These are phyloP conservation scores for Phytophthora idaei DNA, from an alignment of 352 stramenopile genomes.

Conservation along the genomic window DNA sequence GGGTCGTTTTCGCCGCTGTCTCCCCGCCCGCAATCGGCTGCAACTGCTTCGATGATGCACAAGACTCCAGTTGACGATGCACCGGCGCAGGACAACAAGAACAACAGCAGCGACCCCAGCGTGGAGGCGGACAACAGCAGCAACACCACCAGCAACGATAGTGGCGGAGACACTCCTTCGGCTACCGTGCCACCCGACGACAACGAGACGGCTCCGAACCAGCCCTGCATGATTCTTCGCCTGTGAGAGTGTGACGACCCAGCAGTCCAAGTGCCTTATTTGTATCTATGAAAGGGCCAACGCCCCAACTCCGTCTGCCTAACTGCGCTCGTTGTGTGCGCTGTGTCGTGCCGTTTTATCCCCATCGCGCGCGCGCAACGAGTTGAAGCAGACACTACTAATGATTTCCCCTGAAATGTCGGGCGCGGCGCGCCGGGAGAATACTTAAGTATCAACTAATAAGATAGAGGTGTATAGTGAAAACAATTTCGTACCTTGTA, in stretches of 20 bases:
- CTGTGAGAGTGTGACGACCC: slow-evolving; percentile 23
- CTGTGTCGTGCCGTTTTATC: slow-evolving; percentile 13
- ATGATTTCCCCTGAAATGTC: slow-evolving; percentile 29
- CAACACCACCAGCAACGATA: slow-evolving; percentile 4
- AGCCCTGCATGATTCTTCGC: slow-evolving; percentile 34
- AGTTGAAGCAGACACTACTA: slow-evolving; percentile 37
- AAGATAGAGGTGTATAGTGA: slow-evolving; percentile 22
- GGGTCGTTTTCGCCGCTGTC: slow-evolving; percentile 32
- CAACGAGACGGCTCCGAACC: slow-evolving; percentile 8
- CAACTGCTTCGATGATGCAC: slow-evolving; percentile 8
- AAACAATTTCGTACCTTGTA: slow-evolving; percentile 22
- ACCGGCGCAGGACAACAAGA: slow-evolving; percentile 1
- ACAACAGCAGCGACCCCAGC: slow-evolving; percentile 1
- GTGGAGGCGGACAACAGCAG: background rate
- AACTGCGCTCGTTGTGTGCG: slow-evolving; percentile 33
- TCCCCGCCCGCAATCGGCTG: slow-evolving; percentile 17
- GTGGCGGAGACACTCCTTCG: background rate
- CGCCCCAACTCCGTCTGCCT: slow-evolving; percentile 11
- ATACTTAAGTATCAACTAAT: slow-evolving; percentile 21
- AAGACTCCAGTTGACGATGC: slow-evolving; percentile 9
- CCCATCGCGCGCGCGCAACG: slow-evolving; percentile 16
- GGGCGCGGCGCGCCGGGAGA: slow-evolving; percentile 5
- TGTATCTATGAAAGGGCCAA: slow-evolving; percentile 30
- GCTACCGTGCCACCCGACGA: slow-evolving; percentile 22
- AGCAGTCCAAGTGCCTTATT: slow-evolving; percentile 10